phyloP scores from a whole-genome alignment of 2,329 filamentous ascomycete genomes.

The Claviceps fusiformis region DNA sequence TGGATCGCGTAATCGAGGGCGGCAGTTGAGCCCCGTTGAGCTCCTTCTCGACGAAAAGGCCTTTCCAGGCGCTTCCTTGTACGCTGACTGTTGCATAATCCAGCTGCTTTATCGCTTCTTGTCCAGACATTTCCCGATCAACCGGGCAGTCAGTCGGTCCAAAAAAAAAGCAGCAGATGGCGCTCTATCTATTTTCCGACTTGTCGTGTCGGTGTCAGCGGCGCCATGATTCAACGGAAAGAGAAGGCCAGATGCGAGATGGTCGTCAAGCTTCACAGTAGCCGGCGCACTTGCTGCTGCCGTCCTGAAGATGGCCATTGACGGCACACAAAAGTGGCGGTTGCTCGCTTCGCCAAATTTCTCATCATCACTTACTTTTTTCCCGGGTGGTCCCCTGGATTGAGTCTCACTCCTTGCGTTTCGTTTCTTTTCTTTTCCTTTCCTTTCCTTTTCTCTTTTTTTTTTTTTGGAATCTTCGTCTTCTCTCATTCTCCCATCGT shows the following conservation, averaged over 20 bases:
- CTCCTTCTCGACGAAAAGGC: not conserved
- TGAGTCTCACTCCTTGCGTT: not conserved
- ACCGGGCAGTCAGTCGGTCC: not conserved
- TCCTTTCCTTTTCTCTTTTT: no score
- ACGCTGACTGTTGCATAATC: not conserved
- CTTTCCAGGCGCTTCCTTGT: not conserved
- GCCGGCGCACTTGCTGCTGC: slow-evolving; percentile 1
- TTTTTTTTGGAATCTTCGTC: not conserved
- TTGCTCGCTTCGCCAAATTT: slow-evolving; percentile 1
- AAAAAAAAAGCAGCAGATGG: not conserved
- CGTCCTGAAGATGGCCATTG: not conserved
- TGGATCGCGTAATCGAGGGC: not conserved
- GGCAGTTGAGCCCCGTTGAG: not conserved
- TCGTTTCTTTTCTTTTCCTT: no score
- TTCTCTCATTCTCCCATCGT: slow-evolving; percentile 3
- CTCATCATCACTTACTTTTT: not conserved
- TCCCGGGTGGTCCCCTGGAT: not conserved
- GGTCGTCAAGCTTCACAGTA: not conserved
- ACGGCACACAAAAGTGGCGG: not conserved
- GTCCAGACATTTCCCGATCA: not conserved
- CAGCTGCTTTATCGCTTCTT: not conserved
- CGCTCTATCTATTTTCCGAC: not conserved
- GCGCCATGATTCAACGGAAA: not conserved
- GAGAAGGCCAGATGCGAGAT: not conserved
- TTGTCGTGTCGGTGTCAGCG: not conserved